These are phyloP conservation scores for Trichoderma virens DNA, from an alignment of 495 filamentous ascomycete species.

Conservation along the genomic window DNA sequence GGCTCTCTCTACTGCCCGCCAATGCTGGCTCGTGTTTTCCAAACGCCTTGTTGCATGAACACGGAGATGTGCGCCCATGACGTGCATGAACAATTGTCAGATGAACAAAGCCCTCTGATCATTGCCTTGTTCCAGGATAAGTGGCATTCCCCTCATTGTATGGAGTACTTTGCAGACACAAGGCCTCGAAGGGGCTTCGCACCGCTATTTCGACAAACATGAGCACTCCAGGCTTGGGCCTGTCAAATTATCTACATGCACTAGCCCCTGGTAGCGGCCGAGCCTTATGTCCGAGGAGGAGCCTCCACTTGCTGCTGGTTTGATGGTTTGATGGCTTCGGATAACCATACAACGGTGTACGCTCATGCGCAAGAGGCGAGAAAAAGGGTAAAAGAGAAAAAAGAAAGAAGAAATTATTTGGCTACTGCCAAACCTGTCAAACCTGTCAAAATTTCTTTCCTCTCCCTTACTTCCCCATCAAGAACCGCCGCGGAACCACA, in stretches of 20 bases:
- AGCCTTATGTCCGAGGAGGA: not conserved
- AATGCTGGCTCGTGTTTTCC: not conserved
- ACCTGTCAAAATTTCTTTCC: not conserved
- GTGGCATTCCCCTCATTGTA: not conserved
- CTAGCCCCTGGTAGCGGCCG: constrained; percentile 3
- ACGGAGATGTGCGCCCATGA: constrained; percentile 4
- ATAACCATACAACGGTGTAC: not conserved
- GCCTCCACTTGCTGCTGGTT: not conserved
- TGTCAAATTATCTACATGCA: not conserved
- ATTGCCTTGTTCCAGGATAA: not conserved
- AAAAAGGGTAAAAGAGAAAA: too few relatives aligned
- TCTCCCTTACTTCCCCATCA: not conserved
- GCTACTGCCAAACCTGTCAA: too few relatives aligned
- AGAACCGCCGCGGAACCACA: not conserved
- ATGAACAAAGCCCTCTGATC: not conserved
- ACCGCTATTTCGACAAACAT: not conserved
- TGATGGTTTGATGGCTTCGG: not conserved
- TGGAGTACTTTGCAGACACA: not conserved
- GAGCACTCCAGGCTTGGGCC: not conserved
- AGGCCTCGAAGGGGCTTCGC: not conserved
- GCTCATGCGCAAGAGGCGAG: not conserved
- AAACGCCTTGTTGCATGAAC: not conserved
- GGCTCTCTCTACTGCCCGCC: not conserved
- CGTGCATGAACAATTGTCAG: not conserved
- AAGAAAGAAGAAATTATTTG: too few relatives aligned